phyloP scores from a whole-genome alignment of 768 basidiomycete genomes.

The Hericium alpestre region DNA sequence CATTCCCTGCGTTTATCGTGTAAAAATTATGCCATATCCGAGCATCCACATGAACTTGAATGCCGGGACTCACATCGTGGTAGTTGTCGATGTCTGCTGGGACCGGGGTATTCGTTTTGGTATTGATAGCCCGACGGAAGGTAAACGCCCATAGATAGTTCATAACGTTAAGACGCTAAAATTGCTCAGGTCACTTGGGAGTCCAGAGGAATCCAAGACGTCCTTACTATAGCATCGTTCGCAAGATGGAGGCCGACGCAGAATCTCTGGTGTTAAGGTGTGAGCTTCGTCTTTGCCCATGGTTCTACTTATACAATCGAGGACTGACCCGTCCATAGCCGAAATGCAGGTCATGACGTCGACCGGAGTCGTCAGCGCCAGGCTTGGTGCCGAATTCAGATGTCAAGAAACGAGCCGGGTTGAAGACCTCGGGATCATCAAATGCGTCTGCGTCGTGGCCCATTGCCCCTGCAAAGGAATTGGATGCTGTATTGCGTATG shows the following conservation, averaged over 20 bases:
- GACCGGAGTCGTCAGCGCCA: background rate
- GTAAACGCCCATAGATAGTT: background rate
- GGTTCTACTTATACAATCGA: background rate
- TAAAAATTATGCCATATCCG: background rate
- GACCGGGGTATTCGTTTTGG: background rate
- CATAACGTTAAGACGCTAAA: background rate
- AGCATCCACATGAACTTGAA: background rate
- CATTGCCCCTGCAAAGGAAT: background rate
- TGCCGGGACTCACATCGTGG: background rate
- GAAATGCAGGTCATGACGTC: background rate
- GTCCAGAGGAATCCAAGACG: background rate
- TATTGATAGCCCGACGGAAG: background rate
- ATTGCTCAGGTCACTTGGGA: background rate
- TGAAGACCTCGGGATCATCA: background rate
- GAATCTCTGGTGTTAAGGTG: background rate
- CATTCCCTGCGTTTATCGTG: no score
- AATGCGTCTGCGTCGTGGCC: background rate
- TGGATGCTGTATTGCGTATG: background rate
- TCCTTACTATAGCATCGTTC: background rate
- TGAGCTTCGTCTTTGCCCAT: background rate
- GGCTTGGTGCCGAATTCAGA: background rate
- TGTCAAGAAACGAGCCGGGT: background rate
- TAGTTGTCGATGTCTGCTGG: background rate
- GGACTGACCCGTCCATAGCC: background rate
- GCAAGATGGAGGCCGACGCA: background rate